A percentile compares a stretch with the other conserved stretches of the same genome.
Conservation (phyloP, 768 basidiomycete genomes). For the Rhodotorula toruloides region DNA sequence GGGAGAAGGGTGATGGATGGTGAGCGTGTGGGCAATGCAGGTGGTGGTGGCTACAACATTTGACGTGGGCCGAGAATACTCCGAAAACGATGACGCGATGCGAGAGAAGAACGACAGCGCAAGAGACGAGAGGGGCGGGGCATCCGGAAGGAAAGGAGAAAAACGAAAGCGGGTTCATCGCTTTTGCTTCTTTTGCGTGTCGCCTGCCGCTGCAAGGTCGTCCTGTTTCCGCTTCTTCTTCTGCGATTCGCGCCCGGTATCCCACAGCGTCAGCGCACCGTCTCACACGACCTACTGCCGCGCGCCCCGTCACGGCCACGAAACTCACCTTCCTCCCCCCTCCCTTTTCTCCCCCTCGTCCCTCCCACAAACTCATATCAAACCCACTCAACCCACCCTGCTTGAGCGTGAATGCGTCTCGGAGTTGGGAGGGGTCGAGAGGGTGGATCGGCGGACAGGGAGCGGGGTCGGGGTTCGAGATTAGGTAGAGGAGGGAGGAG, state of each 20-base stretch:
- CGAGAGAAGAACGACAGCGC: neutral
- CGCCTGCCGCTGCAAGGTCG: neutral
- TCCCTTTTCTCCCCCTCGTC: neutral
- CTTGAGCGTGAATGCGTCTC: conserved; percentile 38
- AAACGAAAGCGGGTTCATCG: neutral
- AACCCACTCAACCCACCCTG: conserved; percentile 38
- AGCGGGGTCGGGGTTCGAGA: conserved; percentile 40
- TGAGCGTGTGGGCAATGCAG: no score
- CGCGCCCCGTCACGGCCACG: neutral
- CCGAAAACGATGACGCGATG: neutral
- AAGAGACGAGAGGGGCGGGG: no score
- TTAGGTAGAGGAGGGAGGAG: conserved; percentile 28
- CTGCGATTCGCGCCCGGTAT: neutral
- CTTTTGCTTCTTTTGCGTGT: conserved; percentile 4
- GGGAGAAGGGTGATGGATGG: no score
- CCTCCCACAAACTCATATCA: conserved; percentile 31
- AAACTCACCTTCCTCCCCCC: neutral
- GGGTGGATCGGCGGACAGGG: conserved; percentile 23
- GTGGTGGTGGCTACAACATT: no score
- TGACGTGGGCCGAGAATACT: no score
- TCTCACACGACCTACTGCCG: no score
- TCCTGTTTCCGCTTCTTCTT: conserved; percentile 18
- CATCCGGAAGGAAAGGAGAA: neutral
- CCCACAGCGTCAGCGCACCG: neutral
- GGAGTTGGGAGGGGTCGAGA: conserved; percentile 31